Evolutionary conservation across 495 filamentous ascomycete species (phyloP), one percentile per base, ranked within the genome.

Genomic region (Neurospora cerealis): DNA sequence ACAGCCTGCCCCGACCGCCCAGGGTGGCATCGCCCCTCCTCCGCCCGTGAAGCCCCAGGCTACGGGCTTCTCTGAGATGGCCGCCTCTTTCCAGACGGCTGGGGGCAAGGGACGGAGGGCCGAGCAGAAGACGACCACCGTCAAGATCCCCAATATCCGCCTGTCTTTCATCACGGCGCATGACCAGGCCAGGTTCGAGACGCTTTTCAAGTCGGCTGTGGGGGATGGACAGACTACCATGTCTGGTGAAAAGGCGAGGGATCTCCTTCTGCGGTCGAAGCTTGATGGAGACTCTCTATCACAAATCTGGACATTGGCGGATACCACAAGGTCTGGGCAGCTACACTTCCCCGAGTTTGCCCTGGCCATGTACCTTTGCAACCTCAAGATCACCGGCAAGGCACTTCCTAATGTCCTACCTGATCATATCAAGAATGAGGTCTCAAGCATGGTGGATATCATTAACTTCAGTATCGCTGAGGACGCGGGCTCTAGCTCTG

Each of bases 381-480:
- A 98, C 75, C 79, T 98, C 76, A 94, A 92, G 82, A 86, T 98
- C 19, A 93, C 93, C 19, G 95, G 95, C 38, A 97, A 97, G 81
- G 84, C 89, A 0, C 78, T 99, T 11, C 96, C 96, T 2, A 76
- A 85, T 1, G 79, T 80, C 15, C 84, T 99, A 4, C 95, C 96
- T 0, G 95, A 98, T 48, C 91, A 88, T 48, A 90, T 98, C 69
- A 91, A 88, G 82, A 99, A 98, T 80, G 96, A 99, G 82, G 96
- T 99, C 38, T 98, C 95, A 11, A 96, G 96, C 79, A 98, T 99
- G 96, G 96, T 99, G 41, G 96, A 99, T 79, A 98, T 98, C 60
- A 99, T 99, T 75, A 97, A 95, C 24, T 98, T 98, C 80, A 93
- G 93, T 73, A 89, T 98, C 24, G 89, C 90, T 0, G 96, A 99